These are phyloP conservation scores for Platanthera zijinensis DNA, from an alignment of 106 monocot species.

Conservation along the genomic window DNA sequence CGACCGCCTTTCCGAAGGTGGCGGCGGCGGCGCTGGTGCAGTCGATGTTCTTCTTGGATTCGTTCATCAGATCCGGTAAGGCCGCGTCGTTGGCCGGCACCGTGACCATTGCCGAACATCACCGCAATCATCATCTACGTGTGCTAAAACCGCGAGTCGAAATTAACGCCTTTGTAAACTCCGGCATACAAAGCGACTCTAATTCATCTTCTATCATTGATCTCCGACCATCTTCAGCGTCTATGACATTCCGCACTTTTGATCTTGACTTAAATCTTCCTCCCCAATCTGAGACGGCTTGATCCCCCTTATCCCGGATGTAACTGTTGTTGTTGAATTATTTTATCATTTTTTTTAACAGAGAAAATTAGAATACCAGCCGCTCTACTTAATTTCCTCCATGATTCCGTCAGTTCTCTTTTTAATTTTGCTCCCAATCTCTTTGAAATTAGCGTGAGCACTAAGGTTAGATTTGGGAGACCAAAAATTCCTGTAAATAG, in stretches of 20 bases:
- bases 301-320: not conserved
- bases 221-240: not conserved
- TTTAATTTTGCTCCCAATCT: not conserved
- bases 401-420: not conserved
- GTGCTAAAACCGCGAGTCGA: slow-evolving; percentile 2
- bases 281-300: not conserved
- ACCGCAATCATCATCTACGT: too few species aligned
- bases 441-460: not conserved
- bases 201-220: slow-evolving; percentile 21
- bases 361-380: not conserved
- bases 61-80: slow-evolving; percentile 15
- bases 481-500: not conserved
- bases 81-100: slow-evolving; percentile 12
- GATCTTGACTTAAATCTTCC: slow-evolving; percentile 26
- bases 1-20: not conserved
- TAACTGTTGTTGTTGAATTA: not conserved
- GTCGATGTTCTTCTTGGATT: slow-evolving; percentile 24
- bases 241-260: not conserved
- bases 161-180: not conserved
- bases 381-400: not conserved
- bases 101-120: not conserved
- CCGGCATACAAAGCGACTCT: slow-evolving; percentile 23
- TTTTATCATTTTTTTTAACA: not conserved
- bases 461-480: not conserved
- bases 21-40: not conserved